Evolutionary conservation across 129 eudicot genomes (phyloP).

Genomic region (Rutidosis leptorrhynchoides): DNA sequence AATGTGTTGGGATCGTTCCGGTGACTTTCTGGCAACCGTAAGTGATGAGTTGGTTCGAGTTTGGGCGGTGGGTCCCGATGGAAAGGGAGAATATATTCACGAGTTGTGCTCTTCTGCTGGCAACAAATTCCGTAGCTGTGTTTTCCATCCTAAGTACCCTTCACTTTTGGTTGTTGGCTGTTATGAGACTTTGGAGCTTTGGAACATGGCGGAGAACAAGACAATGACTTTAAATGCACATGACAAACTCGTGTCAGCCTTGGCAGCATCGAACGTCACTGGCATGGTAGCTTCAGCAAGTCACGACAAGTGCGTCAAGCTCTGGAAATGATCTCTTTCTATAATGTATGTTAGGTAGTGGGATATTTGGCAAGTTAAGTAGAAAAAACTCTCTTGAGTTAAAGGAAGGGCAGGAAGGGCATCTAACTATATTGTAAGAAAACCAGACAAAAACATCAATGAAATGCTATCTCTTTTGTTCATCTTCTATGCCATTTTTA

Average conservation of each 20-base stretch:
- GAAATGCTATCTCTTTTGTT: no score
- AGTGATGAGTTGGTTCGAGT: conserved; percentile 79
- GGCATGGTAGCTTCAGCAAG: conserved; percentile 98
- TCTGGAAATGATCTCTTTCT: conserved; percentile 97
- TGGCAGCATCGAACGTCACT: conserved; percentile 74
- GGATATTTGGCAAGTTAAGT: no score
- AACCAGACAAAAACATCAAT: no score
- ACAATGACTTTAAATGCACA: conserved; percentile 89
- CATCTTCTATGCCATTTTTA: no score
- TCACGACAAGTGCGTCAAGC: conserved; percentile 76
- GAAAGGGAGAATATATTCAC: conserved; percentile 82
- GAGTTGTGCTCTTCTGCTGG: conserved; percentile 73
- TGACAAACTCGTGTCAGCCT: conserved; percentile 66
- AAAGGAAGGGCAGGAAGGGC: no score
- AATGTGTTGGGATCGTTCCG: conserved; percentile 86
- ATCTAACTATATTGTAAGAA: no score
- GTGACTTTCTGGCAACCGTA: conserved; percentile 78
- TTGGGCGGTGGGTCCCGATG: conserved; percentile 76
- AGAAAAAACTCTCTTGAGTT: no score
- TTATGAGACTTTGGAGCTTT: conserved; percentile 73
- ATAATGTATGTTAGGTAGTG: no score
- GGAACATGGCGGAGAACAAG: conserved; percentile 93
- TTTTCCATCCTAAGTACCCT: conserved; percentile 88
- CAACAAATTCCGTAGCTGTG: conserved; percentile 89
- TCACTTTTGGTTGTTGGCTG: conserved; percentile 87